Evolutionary conservation across 176 grass and related monocot genomes (phyloP).

Genomic region (Tillandsia fasciculata): DNA sequence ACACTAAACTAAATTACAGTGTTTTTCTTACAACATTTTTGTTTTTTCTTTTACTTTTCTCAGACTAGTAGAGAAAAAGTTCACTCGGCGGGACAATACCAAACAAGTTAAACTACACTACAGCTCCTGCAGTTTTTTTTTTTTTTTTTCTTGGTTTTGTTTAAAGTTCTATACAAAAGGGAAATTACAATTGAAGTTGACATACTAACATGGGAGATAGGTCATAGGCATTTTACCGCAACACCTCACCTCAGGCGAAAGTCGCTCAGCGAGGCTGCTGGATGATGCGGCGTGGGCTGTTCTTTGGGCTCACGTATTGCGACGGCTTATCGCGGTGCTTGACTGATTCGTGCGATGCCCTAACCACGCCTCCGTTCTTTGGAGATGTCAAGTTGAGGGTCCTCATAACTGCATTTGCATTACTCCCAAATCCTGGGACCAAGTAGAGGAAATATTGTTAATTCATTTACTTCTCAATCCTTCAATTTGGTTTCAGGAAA

Average conservation of each 20-base stretch:
- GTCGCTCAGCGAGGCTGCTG: constrained; percentile 62
- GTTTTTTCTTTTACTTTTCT: not conserved
- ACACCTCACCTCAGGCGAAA: not conserved
- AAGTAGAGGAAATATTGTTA: not conserved
- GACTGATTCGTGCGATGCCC: constrained; percentile 10
- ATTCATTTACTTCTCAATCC: not conserved
- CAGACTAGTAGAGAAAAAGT: not conserved
- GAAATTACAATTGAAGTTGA: not conserved
- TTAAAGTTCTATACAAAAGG: not conserved
- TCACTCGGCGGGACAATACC: not conserved
- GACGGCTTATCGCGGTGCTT: constrained; percentile 39
- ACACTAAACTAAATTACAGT: too few relatives aligned
- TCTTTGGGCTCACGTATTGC: constrained; percentile 29
- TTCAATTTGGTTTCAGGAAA: not conserved
- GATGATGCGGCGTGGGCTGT: constrained; percentile 32
- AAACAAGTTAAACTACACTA: not conserved
- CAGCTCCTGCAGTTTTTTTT: not conserved
- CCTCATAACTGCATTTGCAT: constrained; percentile 33
- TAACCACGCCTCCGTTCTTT: not conserved
- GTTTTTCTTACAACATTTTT: not conserved
- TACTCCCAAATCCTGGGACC: constrained; percentile 16
- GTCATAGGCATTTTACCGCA: not conserved
- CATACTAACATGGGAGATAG: not conserved
- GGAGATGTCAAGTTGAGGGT: constrained; percentile 36
- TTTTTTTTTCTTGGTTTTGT: too few relatives aligned